Conservation (phyloP, 768 basidiomycete species). For the Phaeotremella skinneri region DNA sequence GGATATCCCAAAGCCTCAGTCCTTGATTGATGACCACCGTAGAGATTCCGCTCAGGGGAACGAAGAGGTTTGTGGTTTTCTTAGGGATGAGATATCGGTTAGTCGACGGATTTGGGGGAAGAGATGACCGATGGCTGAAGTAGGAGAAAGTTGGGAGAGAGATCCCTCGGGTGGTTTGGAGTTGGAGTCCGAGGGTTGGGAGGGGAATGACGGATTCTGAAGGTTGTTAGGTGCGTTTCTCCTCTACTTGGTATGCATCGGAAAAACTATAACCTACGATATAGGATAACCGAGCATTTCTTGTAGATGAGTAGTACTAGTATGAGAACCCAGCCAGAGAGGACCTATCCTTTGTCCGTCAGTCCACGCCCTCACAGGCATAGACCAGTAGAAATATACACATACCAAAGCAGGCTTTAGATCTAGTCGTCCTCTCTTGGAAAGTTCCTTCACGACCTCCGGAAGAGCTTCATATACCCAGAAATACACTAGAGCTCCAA, state of each 20-base stretch:
- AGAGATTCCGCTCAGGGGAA: conserved; percentile 38
- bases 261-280: conserved; percentile 16
- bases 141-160: conserved; percentile 17
- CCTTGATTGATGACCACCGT: conserved; percentile 42
- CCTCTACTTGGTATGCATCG: conserved; percentile 3
- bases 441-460: not conserved
- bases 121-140: not conserved
- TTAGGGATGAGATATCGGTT: conserved; percentile 10
- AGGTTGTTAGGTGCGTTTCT: not conserved
- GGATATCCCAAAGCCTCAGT: conserved; percentile 32
- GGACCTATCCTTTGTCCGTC: no score
- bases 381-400: not conserved
- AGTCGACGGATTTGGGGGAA: not conserved
- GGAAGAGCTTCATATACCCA: not conserved
- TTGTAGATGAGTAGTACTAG: conserved; percentile 1
- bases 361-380: not conserved
- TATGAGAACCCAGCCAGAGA: not conserved
- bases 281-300: conserved; percentile 20
- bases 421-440: not conserved
- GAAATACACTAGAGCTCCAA: not conserved
- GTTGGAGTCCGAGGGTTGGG: conserved; percentile 36
- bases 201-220: conserved; percentile 41
- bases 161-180: conserved; percentile 34
- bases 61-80: conserved; percentile 27
- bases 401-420: not conserved